Conservation (phyloP, 2,329 filamentous ascomycete genomes). For the Diaporthe velutina region DNA sequence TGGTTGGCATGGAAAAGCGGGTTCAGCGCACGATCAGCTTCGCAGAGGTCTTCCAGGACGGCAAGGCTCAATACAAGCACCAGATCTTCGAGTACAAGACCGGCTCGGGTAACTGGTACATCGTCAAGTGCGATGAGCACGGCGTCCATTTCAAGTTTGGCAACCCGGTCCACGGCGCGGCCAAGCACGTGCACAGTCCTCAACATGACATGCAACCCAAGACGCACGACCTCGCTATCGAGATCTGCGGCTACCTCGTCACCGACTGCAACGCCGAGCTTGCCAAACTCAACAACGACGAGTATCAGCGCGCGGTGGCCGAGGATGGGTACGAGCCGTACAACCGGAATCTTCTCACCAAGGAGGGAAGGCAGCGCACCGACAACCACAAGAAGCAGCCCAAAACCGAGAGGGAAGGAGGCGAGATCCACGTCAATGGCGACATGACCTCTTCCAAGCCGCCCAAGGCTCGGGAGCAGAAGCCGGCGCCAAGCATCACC, state of each 20-base stretch:
- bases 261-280: slow-evolving; percentile 48
- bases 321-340: slow-evolving; percentile 47
- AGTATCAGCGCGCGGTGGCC: slow-evolving; percentile 46
- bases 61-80: slow-evolving; percentile 50
- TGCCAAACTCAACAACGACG: slow-evolving; percentile 50
- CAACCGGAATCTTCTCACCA: slow-evolving; percentile 38
- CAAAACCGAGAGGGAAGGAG: slow-evolving; percentile 10
- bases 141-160: slow-evolving; percentile 50
- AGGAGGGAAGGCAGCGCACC: slow-evolving; percentile 34
- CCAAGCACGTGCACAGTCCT: slow-evolving; percentile 52
- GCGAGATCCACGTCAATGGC: slow-evolving; percentile 30
- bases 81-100: slow-evolving; percentile 49
- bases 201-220: slow-evolving; percentile 49
- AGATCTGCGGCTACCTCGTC: slow-evolving; percentile 51
- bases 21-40: slow-evolving; percentile 48
- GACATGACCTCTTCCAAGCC: slow-evolving; percentile 7
- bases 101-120: slow-evolving; percentile 49
- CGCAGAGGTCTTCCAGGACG: slow-evolving; percentile 51
- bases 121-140: slow-evolving; percentile 56
- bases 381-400: slow-evolving; percentile 34
- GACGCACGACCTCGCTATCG: slow-evolving; percentile 47
- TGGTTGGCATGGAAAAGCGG: neutral
- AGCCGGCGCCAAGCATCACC: slow-evolving; percentile 38
- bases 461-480: slow-evolving; percentile 1
- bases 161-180: slow-evolving; percentile 52